Percentiles rank a stretch among this genome's conserved stretches.
These are phyloP conservation scores for Globisporangium parvum DNA, from an alignment of 352 stramenopile species.

Conservation along the genomic window DNA sequence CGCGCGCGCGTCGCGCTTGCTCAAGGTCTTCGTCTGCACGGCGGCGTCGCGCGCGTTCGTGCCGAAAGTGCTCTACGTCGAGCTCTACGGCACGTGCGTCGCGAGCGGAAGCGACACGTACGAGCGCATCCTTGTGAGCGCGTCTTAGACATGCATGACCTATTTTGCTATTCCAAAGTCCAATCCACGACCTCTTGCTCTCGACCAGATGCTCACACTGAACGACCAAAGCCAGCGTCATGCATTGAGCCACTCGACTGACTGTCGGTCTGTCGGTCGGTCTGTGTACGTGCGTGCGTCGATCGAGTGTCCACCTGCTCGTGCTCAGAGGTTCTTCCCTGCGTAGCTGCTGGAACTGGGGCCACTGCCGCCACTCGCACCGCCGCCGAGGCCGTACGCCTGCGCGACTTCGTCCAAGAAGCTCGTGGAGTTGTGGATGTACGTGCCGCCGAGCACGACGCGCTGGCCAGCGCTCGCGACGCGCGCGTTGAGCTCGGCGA, in stretches of 20 bases:
- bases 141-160: neutral
- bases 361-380: conserved; percentile 3
- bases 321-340: conserved; percentile 46
- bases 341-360: conserved; percentile 42
- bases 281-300: too few relatives aligned
- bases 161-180: too few relatives aligned
- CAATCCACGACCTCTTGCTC: too few relatives aligned
- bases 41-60: conserved; percentile 49
- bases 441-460: conserved; percentile 94
- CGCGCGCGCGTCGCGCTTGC: conserved; percentile 37
- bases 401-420: conserved; percentile 93
- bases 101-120: conserved; percentile 45
- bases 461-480: conserved; percentile 69
- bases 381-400: conserved; percentile 38
- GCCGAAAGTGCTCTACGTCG: conserved; percentile 71
- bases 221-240: too few relatives aligned
- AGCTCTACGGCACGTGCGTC: conserved; percentile 56
- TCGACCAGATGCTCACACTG: neutral
- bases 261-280: too few relatives aligned
- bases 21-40: conserved; percentile 74
- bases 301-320: too few relatives aligned
- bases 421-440: conserved; percentile 96
- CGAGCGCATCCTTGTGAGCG: conserved; percentile 50
- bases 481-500: conserved; percentile 95
- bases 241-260: too few relatives aligned